These are phyloP conservation scores for Aquilaria agallochum DNA, from an alignment of 441 rosid genomes.

Conservation along the genomic window DNA sequence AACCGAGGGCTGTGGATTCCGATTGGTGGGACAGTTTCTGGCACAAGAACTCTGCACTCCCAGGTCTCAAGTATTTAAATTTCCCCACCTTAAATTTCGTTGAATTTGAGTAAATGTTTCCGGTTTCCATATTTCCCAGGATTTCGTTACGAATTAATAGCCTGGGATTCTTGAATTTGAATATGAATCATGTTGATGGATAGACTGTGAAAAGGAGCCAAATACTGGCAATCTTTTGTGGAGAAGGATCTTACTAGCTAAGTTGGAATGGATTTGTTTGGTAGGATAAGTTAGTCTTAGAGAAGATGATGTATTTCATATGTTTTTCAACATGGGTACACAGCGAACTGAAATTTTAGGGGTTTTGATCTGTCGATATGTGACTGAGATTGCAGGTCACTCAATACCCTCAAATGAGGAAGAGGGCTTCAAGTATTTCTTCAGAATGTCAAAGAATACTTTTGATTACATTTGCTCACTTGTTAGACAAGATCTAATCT, in stretches of 20 bases:
- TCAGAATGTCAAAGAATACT: slow-evolving; percentile 76
- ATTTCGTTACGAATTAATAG: too few relatives aligned
- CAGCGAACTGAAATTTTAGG: slow-evolving; percentile 6
- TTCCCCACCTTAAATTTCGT: neutral
- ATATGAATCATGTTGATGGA: too few relatives aligned
- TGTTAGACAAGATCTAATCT: slow-evolving; percentile 84
- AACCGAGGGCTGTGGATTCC: slow-evolving; percentile 66
- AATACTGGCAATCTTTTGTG: too few relatives aligned
- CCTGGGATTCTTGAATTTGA: too few relatives aligned
- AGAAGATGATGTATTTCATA: too few relatives aligned
- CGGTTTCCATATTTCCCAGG: too few relatives aligned
- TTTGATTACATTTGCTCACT: slow-evolving; percentile 85
- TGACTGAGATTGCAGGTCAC: slow-evolving; percentile 28
- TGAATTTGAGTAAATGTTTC: too few relatives aligned
- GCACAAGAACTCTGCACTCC: slow-evolving; percentile 61
- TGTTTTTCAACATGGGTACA: too few relatives aligned
- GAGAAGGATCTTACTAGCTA: too few relatives aligned
- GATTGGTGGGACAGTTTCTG: slow-evolving; percentile 95
- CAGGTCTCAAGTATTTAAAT: slow-evolving; percentile 41
- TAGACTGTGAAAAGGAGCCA: too few relatives aligned
- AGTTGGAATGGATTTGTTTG: too few relatives aligned
- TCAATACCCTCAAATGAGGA: slow-evolving; percentile 56
- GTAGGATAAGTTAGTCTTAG: too few relatives aligned
- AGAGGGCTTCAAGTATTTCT: slow-evolving; percentile 83
- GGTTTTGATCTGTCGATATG: slow-evolving; percentile 7